Base-by-base conservation (phyloP, 305 asterid species). In the Galium porrigens region DNA sequence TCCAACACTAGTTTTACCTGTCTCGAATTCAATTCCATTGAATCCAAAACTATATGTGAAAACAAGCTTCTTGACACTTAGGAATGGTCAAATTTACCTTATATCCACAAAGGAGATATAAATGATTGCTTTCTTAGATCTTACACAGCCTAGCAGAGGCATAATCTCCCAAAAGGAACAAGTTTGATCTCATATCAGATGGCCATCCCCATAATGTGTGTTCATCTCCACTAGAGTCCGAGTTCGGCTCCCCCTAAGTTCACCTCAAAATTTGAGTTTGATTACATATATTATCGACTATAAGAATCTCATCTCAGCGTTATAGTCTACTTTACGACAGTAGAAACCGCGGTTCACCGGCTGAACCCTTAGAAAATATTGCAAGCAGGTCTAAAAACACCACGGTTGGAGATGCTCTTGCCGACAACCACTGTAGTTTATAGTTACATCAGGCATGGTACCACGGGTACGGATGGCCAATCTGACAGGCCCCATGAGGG, bases 71-170 rank as follows among this genome's bases (percentile, higher is more conserved):
- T 39, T 39, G 46, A 39, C 7, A 39, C 12, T 10, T 39, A 39
- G 46, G 8, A 22, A 39, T 39, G 46, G 46, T 39, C 11, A 9
- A 8, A 1, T 39, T 39, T 10, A 10, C 46, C 65, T 68, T 59
- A 59, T 44, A 33, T 58, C 15, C 15, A n/a, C 64, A 17, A 8
- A 17, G 5, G 51, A 39, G 65, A 22, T 54, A 20, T 1, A 54
- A 22, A 20, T 11, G 34, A 11, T 48, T 66, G 22, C 25, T 59
- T 41, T 65, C 54, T 78, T 37, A 18, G 37, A 34, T n/a, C 29
- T 69, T 54, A 49, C 69, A 54, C 83, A 77, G 74, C 72, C 80
- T 80, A 79, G 78, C 70, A 58, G 63, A 48, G 70, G 48, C 30
- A 51, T 22, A 63, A 57, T 61, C 34, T 62, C 58, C 60, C 63